A percentile compares a stretch with the other conserved stretches of the same genome.
Conservation (phyloP, 305 asterid species). For the Solanum hybrid region DNA sequence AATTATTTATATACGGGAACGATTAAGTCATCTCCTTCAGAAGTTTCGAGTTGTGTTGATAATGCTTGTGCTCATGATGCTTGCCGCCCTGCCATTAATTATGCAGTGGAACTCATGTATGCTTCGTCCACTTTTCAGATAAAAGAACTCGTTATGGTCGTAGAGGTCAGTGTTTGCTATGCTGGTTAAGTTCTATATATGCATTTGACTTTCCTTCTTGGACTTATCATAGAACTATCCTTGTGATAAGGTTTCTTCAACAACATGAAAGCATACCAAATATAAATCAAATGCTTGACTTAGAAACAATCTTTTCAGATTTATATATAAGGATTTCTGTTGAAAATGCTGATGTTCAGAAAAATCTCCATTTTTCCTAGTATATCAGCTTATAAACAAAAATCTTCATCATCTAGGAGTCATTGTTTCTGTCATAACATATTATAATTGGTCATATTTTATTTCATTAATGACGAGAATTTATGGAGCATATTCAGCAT, state of each 20-base stretch:
- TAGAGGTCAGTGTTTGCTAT: constrained; percentile 41
- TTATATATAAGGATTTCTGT: neutral
- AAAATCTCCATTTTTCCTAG: neutral
- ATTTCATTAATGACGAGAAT: neutral
- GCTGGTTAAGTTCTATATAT: neutral
- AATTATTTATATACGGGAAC: constrained; percentile 68
- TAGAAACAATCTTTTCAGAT: neutral
- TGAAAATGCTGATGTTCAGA: neutral
- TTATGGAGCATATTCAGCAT: neutral
- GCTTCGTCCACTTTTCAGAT: constrained; percentile 70
- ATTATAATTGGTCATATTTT: neutral
- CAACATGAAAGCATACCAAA: neutral
- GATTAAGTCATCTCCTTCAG: constrained; percentile 45
- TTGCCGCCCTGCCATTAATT: constrained; percentile 69
- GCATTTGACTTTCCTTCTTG: neutral
- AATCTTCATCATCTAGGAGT: neutral
- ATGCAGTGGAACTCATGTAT: constrained; percentile 72
- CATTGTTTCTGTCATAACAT: neutral
- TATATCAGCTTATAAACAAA: neutral
- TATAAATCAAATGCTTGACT: neutral
- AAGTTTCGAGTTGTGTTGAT: constrained; percentile 75
- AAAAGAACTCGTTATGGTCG: constrained; percentile 55
- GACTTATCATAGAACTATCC: neutral
- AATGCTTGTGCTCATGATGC: constrained; percentile 64
- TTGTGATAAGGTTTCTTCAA: neutral